Evolutionary conservation across 495 filamentous ascomycete species (phyloP), one percentile per base, ranked within the genome.

Genomic region (Annulohypoxylon maeteangense): DNA sequence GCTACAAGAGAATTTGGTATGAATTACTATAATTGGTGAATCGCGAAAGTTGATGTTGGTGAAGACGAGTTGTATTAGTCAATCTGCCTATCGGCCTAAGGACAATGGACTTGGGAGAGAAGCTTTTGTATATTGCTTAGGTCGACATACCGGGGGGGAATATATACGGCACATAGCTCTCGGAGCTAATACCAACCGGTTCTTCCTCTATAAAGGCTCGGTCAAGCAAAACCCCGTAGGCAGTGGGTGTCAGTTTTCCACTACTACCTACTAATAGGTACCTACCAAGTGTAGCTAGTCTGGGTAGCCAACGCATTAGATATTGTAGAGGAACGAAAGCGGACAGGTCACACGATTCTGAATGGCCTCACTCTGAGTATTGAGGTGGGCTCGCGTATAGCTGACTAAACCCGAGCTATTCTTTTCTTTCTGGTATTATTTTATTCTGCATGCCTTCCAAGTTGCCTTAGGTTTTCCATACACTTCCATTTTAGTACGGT

Each of bases 251-350:
- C 40, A 44, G 18, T 12, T 22, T 22, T 23, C 12, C 23, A n/a
- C 11, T 51, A 51, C 47, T 51, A 51, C 47, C 47, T 25, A 50
- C 45, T 22, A n/a, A n/a, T n/a, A n/a, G n/a, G n/a, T n/a, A n/a
- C n/a, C n/a, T 51, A 25, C 18, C n/a, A 11, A 51, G 23, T 23
- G 50, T 10, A 54, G 50, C 50, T 34, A 54, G 29, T 27, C 50
- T 32, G 48, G 48, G 20, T 29, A 25, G 18, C 44, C 16, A 23
- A 25, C 18, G 8, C 25, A 48, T 22, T 16, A 56, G 32, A 40
- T 7, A 40, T 36, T 40, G 20, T 22, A 12, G 16, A 25, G n/a
- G 54, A 57, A 42, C 36, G 18, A 42, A 42, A 23, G 11, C 22
- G 18, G 27, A 22, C 16, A 57, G 16, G 20, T 22, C 32, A 31